Conservation (phyloP, 1,284 basidiomycete genomes). For the Phenoliferia sp. region DNA sequence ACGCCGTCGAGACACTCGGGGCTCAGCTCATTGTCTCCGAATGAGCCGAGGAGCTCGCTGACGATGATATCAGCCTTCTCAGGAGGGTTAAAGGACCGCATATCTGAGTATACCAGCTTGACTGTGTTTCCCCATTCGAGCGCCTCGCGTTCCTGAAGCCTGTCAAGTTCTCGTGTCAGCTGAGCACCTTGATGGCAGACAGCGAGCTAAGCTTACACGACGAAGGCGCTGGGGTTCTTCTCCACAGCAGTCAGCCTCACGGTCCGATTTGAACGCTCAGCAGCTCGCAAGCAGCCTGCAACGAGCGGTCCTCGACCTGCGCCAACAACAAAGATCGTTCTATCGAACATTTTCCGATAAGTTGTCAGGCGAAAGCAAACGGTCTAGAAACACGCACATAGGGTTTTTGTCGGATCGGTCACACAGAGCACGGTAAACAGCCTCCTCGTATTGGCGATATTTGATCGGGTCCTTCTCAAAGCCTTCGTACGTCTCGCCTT, state of each 20-base stretch:
- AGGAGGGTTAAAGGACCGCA: slow-evolving; percentile 74
- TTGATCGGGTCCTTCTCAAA: slow-evolving; percentile 98
- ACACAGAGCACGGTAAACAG: slow-evolving; percentile 71
- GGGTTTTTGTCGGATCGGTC: slow-evolving; percentile 59
- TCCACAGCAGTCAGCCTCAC: slow-evolving; percentile 80
- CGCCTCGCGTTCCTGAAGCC: slow-evolving; percentile 71
- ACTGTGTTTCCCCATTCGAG: slow-evolving; percentile 82
- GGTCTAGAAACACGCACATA: slow-evolving; percentile 50
- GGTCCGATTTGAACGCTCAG: slow-evolving; percentile 59
- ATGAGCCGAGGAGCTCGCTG: slow-evolving; percentile 91
- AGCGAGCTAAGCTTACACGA: slow-evolving; percentile 61
- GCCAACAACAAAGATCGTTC: slow-evolving; percentile 83
- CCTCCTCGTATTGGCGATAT: slow-evolving; percentile 92
- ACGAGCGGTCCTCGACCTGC: slow-evolving; percentile 94
- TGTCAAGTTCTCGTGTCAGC: slow-evolving; percentile 42
- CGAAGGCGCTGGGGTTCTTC: slow-evolving; percentile 90
- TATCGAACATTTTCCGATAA: slow-evolving; percentile 42
- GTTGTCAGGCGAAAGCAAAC: too few relatives aligned
- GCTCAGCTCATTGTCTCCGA: slow-evolving; percentile 97
- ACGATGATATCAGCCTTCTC: slow-evolving; percentile 90
- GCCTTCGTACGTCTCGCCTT: slow-evolving; percentile 90
- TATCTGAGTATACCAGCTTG: slow-evolving; percentile 82
- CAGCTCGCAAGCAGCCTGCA: slow-evolving; percentile 73
- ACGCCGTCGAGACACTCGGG: slow-evolving; percentile 57
- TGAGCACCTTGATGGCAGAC: slow-evolving; percentile 1